Conservation (phyloP, 805 yeast species). For the Millerozyma miso region DNA sequence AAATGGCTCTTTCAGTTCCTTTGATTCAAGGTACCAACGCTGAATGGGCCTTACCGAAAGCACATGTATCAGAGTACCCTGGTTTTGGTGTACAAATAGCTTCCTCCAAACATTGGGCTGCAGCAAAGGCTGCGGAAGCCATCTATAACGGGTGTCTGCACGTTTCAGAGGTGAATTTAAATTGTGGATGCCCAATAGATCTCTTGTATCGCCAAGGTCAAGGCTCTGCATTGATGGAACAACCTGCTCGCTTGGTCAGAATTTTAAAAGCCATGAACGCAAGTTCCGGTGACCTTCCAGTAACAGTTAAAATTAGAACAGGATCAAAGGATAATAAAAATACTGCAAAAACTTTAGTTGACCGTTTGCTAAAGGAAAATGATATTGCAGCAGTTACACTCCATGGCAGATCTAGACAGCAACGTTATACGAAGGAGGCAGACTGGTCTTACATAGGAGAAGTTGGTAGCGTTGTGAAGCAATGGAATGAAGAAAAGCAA, state of each 20-base stretch:
- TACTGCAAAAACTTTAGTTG: conserved; percentile 76
- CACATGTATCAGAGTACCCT: conserved; percentile 75
- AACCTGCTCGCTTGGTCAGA: conserved; percentile 74
- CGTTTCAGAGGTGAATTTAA: conserved; percentile 82
- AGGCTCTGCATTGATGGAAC: conserved; percentile 89
- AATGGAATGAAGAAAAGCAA: conserved; percentile 47
- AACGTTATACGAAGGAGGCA: conserved; percentile 85
- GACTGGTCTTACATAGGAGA: conserved; percentile 87
- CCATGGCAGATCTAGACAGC: conserved; percentile 96
- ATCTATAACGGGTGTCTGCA: conserved; percentile 52
- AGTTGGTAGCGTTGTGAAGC: conserved; percentile 66
- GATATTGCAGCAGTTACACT: conserved; percentile 88
- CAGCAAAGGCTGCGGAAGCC: conserved; percentile 86
- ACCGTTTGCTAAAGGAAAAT: conserved; percentile 67
- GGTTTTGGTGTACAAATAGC: conserved; percentile 95
- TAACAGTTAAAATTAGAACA: conserved; percentile 87
- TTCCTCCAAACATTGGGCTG: conserved; percentile 88
- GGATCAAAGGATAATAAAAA: conserved; percentile 85
- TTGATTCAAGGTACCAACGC: conserved; percentile 84
- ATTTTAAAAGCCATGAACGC: conserved; percentile 86
- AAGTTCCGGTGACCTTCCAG: conserved; percentile 84
- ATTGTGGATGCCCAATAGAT: conserved; percentile 98
- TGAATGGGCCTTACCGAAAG: conserved; percentile 97
- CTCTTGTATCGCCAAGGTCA: conserved; percentile 91
- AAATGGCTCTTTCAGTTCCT: conserved; percentile 90